phyloP scores from a whole-genome alignment of 2,329 filamentous ascomycete species.

The Fusarium austroafricanum region DNA sequence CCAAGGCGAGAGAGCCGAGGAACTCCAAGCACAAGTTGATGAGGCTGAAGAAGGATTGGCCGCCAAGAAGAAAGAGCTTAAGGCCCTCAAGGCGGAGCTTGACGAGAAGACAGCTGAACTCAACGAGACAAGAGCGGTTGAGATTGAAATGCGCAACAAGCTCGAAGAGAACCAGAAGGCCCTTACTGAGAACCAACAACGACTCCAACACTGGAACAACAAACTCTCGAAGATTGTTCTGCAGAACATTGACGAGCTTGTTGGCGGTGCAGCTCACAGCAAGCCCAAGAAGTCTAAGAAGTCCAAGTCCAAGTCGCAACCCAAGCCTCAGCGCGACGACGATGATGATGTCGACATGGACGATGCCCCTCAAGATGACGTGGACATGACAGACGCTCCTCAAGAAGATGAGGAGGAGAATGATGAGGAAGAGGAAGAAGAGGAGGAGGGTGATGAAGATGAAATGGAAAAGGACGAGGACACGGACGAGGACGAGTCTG shows the following conservation, averaged over 20 bases:
- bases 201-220: slow-evolving; percentile 86
- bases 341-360: slow-evolving; percentile 52
- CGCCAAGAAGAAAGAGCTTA: slow-evolving; percentile 83
- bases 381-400: slow-evolving; percentile 48
- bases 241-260: slow-evolving; percentile 81
- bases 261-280: slow-evolving; percentile 52
- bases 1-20: slow-evolving; percentile 80
- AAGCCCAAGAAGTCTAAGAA: slow-evolving; percentile 9
- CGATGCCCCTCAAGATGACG: slow-evolving; percentile 46
- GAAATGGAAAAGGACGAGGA: slow-evolving; percentile 41
- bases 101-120: slow-evolving; percentile 88
- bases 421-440: slow-evolving; percentile 46
- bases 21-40: slow-evolving; percentile 78
- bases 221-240: slow-evolving; percentile 86
- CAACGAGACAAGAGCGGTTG: slow-evolving; percentile 86
- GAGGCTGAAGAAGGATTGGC: slow-evolving; percentile 83
- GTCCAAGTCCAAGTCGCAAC: slow-evolving; percentile 40
- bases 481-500: slow-evolving; percentile 43
- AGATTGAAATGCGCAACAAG: slow-evolving; percentile 99
- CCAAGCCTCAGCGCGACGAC: slow-evolving; percentile 39
- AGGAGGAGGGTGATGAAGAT: slow-evolving; percentile 44
- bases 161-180: slow-evolving; percentile 96
- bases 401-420: slow-evolving; percentile 47
- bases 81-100: slow-evolving; percentile 82
- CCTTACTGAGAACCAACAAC: slow-evolving; percentile 85